A percentile compares a stretch with the other conserved stretches of the same genome.
These are phyloP conservation scores for Batrachochytrium dendrobatidis DNA, from an alignment of 371 early-diverging fungal genomes.

Conservation along the genomic window DNA sequence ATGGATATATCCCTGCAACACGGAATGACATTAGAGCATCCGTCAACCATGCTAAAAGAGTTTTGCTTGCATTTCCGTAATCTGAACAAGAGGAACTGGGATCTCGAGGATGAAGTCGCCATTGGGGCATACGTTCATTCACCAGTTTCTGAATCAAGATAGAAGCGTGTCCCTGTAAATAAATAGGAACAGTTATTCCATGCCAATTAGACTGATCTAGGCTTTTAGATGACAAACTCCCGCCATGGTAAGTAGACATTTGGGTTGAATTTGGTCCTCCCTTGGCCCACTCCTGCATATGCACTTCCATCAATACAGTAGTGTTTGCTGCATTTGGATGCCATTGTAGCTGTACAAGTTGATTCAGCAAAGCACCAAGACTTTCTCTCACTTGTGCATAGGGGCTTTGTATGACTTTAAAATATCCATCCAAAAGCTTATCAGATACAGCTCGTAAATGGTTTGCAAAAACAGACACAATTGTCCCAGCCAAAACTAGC, in stretches of 20 bases:
- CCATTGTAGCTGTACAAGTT: constrained; percentile 55
- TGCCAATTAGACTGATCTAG: no score
- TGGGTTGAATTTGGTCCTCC: no score
- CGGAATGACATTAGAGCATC: constrained; percentile 34
- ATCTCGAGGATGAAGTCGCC: constrained; percentile 28
- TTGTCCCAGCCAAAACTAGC: constrained; percentile 52
- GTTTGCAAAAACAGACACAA: constrained; percentile 32
- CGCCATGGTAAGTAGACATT: no score
- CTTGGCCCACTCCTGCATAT: no score
- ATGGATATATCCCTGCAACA: constrained; percentile 34
- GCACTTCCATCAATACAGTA: no score
- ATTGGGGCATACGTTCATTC: constrained; percentile 6
- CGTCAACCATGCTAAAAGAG: constrained; percentile 62
- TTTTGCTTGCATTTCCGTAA: constrained; percentile 64
- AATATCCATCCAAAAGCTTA: constrained; percentile 41
- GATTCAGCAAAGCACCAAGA: constrained; percentile 64
- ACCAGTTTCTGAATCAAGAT: no score
- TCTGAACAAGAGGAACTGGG: constrained; percentile 39
- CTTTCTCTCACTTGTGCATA: constrained; percentile 84
- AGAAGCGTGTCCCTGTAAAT: no score
- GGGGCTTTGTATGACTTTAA: constrained; percentile 61
- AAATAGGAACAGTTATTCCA: no score
- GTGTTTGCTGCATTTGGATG: constrained; percentile 51
- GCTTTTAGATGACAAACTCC: no score
- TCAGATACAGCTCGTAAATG: not conserved